Evolutionary conservation across 2,329 filamentous ascomycete species (phyloP), one percentile per base, ranked within the genome.

Genomic region (Paecilomyces dactylethromorphus): DNA sequence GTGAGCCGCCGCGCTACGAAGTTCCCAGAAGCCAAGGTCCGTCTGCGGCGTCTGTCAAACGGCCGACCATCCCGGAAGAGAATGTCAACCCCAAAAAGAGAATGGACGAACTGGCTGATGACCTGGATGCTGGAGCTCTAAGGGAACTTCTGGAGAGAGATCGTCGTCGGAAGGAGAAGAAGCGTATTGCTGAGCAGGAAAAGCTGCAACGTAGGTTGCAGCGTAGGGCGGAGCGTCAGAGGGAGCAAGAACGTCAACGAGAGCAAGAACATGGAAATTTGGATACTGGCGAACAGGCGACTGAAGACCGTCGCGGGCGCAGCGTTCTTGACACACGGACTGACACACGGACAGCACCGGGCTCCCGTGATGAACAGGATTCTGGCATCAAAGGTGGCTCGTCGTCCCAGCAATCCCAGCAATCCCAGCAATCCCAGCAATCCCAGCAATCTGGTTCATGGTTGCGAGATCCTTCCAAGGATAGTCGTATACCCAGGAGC

Each of bases 61-160:
- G 60, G 71, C 81, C 63, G 74, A 82, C 62, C n/a, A 84, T 87
- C 15, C 80, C 84, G 0, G 85, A 90, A 61, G 86, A 87, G n/a
- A 71, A 75, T 24, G 62, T 75, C 76, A 85, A 68, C 75, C 89
- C 70, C 76, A 90, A 76, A 77, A 89, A 74, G 76, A 79, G 80
- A 33, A 83, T 89, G 53, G 84, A 87, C 59, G 83, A 84, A 52
- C 72, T 97, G 52, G 94, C 92, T 22, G 90, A 97, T 69, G 88
- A 90, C 60, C 81, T 99, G 57, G 91, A 91, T 74, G 89, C 94
- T 3, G 85, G 88, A 56, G 92, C 91, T 65, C 74, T 99, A 45
- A 84, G 93, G 59, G 90, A 96, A 70, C 80, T 97, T 31, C 88
- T 99, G 84, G 94, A 99, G 67, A 82, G 94, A 60, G 94, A 99